These are phyloP conservation scores for Candida orba DNA, from an alignment of 805 yeast species.

Conservation along the genomic window DNA sequence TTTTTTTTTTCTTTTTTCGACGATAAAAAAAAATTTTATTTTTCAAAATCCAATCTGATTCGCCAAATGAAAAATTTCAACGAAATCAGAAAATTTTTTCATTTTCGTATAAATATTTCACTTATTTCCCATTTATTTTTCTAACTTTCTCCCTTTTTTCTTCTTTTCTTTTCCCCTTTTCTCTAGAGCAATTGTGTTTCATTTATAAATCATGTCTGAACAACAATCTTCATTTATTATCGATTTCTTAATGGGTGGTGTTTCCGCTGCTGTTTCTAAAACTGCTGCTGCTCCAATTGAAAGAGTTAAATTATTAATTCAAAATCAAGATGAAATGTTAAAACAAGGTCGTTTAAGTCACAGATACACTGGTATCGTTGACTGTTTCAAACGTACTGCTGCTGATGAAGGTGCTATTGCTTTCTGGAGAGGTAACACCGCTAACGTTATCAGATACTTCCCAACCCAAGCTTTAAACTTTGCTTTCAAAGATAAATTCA, in stretches of 20 bases:
- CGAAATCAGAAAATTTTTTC: too few species aligned
- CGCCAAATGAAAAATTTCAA: too few species aligned
- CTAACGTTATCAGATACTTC: conserved; percentile 97
- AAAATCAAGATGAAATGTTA: conserved; percentile 97
- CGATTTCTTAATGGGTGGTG: conserved; percentile 96
- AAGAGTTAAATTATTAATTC: conserved; percentile 93
- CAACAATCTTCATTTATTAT: conserved; percentile 42
- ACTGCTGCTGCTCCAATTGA: conserved; percentile 97
- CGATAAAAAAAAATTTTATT: too few species aligned
- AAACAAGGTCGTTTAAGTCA: conserved; percentile 91
- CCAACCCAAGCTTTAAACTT: conserved; percentile 98
- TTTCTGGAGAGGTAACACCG: conserved; percentile 99
- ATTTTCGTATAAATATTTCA: too few species aligned
- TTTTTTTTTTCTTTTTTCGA: neutral
- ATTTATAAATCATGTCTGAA: conserved; percentile 18
- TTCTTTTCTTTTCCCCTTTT: neutral
- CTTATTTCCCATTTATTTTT: too few species aligned
- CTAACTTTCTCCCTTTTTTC: neutral
- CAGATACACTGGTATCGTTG: conserved; percentile 84
- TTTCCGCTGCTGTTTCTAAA: conserved; percentile 96
- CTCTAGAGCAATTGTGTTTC: neutral
- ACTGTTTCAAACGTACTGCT: conserved; percentile 92
- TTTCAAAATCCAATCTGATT: too few species aligned
- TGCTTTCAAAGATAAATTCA: conserved; percentile 97
- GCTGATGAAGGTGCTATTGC: conserved; percentile 87